phyloP scores from a whole-genome alignment of 305 asterid species.

The Plantago coronopus region DNA sequence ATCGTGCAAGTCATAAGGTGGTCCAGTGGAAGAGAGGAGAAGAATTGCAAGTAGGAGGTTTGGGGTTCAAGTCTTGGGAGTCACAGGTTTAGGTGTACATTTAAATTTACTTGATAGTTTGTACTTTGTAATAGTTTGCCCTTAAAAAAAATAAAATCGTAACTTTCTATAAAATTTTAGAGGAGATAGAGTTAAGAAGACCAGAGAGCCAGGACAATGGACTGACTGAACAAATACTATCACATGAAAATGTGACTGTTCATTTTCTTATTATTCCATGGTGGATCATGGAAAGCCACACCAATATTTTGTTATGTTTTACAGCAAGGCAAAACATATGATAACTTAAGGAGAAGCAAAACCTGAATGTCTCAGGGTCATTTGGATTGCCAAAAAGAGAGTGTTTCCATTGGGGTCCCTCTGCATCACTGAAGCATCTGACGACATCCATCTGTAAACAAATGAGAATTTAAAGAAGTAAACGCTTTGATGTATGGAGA shows the following conservation, averaged over 20 bases:
- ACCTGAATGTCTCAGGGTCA: conserved; percentile 94
- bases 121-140: no score
- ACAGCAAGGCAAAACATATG: conserved; percentile 15
- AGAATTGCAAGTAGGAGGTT: no score
- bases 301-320: conserved; percentile 1
- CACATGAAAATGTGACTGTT: conserved; percentile 14
- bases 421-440: conserved; percentile 81
- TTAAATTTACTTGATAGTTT: no score
- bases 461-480: conserved; percentile 22
- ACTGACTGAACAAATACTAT: conserved; percentile 14
- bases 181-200: conserved; percentile 4
- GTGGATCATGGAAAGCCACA: conserved; percentile 9
- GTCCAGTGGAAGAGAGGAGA: no score
- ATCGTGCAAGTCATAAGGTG: no score
- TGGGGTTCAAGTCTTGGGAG: no score
- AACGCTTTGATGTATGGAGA: conserved; percentile 21
- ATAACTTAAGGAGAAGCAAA: conserved; percentile 20
- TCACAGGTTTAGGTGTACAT: no score
- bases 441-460: conserved; percentile 72
- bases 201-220: conserved; percentile 3
- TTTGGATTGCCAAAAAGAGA: conserved; percentile 96
- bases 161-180: background rate
- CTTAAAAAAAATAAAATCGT: no score
- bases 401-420: conserved; percentile 90
- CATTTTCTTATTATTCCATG: conserved; percentile 8